phyloP scores from a whole-genome alignment of 1,284 basidiomycete species.

The Fistulina hepatica region DNA sequence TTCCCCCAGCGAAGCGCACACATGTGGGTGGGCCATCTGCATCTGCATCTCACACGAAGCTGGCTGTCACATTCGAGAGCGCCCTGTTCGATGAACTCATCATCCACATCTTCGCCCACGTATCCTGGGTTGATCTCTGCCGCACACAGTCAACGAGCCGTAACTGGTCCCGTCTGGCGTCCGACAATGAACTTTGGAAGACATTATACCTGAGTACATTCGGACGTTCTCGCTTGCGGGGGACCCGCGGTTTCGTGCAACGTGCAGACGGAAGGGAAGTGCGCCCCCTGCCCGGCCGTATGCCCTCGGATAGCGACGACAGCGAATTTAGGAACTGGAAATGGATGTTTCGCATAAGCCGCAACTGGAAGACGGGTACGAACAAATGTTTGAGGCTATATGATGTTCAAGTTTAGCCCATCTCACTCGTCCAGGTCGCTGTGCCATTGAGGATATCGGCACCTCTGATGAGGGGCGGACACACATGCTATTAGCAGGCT shows the following conservation, averaged over 20 bases:
- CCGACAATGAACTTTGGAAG: constrained; percentile 49
- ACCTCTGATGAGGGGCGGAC: constrained; percentile 12
- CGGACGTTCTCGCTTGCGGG: constrained; percentile 55
- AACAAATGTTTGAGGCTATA: background rate
- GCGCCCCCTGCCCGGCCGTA: constrained; percentile 46
- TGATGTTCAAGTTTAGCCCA: constrained; percentile 1
- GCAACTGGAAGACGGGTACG: constrained; percentile 50
- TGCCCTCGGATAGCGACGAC: constrained; percentile 21
- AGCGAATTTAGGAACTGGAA: constrained; percentile 56
- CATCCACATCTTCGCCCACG: constrained; percentile 59
- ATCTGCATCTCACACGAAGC: constrained; percentile 1
- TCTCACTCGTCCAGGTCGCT: constrained; percentile 37
- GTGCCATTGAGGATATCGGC: constrained; percentile 30
- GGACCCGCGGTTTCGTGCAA: constrained; percentile 47
- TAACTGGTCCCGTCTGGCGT: constrained; percentile 55
- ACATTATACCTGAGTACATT: constrained; percentile 47
- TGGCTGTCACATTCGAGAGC: constrained; percentile 37
- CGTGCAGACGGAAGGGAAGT: constrained; percentile 47
- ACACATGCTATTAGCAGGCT: constrained; percentile 32
- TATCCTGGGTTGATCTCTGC: constrained; percentile 59
- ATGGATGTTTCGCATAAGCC: constrained; percentile 74
- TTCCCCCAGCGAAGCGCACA: constrained; percentile 49
- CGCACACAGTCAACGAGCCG: constrained; percentile 47
- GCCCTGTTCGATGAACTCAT: constrained; percentile 66
- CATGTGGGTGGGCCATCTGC: constrained; percentile 22